Base-by-base conservation (phyloP, 208 protist species). In the Crithidia expoeki region DNA sequence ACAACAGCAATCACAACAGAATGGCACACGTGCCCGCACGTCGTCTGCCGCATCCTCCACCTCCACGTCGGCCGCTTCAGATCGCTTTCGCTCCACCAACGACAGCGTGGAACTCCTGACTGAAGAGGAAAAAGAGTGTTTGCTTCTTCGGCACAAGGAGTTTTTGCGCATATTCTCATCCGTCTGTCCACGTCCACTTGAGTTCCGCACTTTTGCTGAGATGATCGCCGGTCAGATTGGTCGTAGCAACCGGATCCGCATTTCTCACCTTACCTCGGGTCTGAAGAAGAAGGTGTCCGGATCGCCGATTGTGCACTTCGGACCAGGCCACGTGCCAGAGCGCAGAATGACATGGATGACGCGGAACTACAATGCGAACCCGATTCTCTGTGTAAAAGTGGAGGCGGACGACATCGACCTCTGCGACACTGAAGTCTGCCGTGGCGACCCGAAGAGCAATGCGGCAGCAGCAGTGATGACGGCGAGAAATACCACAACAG, bases 331-430 rank as follows among this genome's bases (percentile, higher is more conserved):
- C 55, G 19, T 56, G 9, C 23, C 30, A 16, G 25, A 50, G 32
- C 58, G 58, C 2, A 42, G 40, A 10, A 52, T 5, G 27, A 27
- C 16, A 36, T 51, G 61, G 61, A 68, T 61, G 69, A 25, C 12
- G 42, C 70, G 27, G n/a, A 44, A 68, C 34, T 38, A 38, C 38
- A 61, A 50, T 40, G 23, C 33, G 0, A 16, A 61, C 5, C 61
- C 53, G 0, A 61, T 75, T 3, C 61, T 62, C 40, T 75, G 60
- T 12, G 33, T 75, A 0, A 49, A 44, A 33, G 32, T 75, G 34
- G 61, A 62, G 32, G 61, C 59, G 30, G 70, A 28, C n/a, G 59
- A 75, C 44, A 55, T 75, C 4, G 49, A 68, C 38, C 30, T 57
- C 23, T 55, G 32, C 23, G 58, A 64, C 40, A 44, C 17, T 14